Base-by-base conservation (phyloP, 441 rosid species). In the Flueggea neowawraea region DNA sequence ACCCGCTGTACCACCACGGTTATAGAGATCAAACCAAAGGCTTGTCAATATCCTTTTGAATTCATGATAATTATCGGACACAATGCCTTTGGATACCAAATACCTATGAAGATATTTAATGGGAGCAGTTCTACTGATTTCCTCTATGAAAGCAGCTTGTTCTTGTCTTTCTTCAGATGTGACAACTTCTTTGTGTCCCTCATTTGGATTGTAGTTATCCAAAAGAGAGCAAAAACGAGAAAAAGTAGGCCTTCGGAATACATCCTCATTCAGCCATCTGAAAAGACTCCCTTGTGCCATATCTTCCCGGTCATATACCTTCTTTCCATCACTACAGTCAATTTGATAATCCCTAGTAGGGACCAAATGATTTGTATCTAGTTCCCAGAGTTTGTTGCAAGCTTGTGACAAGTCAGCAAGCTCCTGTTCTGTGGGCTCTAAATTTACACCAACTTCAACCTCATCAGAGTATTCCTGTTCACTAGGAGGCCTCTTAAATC, bases 261-360 rank as follows among this genome's bases (percentile, higher is more conserved):
- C 72, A 47, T 83, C 88, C 14, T 91, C 92, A 56, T 59, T 80
- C 58, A 91, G 73, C 90, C 88, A 87, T 52, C 78, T 64, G 67
- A 90, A 90, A 2, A 94, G 70, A 59, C 77, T 65, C 75, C 88
- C 96, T 78, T 83, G 74, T 22, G 97, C 98, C 90, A 79, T 80
- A 72, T 94, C 98, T 10, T 79, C 71, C 70, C 68, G 83, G 58
- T 83, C 80, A 68, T 77, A 80, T 53, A 87, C 88, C 74, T 85
- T 91, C 76, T 87, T 94, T 49, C 97, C 99, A 51, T 84, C 99
- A 62, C 96, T 97, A 55, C 93, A 86, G 62, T 94, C 97, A 69
- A 94, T 94, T 72, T 73, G 74, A 56, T 94, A 94, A 71, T 91
- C 96, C 66, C 69, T 87, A 60, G 89, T 90, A 22, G 99, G 96